These are phyloP conservation scores for Penicillium paxilli DNA, from an alignment of 495 filamentous ascomycete species.

Conservation along the genomic window DNA sequence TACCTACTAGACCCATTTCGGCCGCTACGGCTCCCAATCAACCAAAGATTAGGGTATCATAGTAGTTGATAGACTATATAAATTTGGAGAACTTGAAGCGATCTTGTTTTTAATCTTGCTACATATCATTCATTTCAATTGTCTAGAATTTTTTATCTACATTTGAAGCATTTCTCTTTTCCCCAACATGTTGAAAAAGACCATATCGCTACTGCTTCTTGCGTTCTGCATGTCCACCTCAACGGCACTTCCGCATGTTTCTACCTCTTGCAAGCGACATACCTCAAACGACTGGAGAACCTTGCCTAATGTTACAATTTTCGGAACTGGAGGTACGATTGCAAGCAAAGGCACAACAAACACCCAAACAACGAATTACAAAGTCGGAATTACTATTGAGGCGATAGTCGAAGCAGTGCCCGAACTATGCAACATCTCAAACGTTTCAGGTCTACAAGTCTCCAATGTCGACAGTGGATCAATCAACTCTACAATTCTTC, in stretches of 20 bases:
- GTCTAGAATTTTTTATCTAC: background rate
- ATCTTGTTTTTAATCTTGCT: too few relatives aligned
- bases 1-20: background rate
- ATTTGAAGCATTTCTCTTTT: background rate
- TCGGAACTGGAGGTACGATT: background rate
- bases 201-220: background rate
- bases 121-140: background rate
- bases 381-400: background rate
- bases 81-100: too few relatives aligned
- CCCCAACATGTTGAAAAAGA: background rate
- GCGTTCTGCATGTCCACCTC: background rate
- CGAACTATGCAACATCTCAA: conserved; percentile 1
- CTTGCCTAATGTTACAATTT: background rate
- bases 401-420: conserved; percentile 1
- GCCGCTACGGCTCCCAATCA: background rate
- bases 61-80: too few relatives aligned
- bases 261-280: background rate
- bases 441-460: background rate
- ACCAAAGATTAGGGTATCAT: too few relatives aligned
- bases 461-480: conserved; percentile 3
- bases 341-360: background rate
- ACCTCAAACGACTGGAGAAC: background rate
- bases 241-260: background rate
- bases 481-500: conserved; percentile 1
- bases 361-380: conserved; percentile 3